These are phyloP conservation scores for Calonectria honghensis DNA, from an alignment of 2,329 filamentous ascomycete species.

Conservation along the genomic window DNA sequence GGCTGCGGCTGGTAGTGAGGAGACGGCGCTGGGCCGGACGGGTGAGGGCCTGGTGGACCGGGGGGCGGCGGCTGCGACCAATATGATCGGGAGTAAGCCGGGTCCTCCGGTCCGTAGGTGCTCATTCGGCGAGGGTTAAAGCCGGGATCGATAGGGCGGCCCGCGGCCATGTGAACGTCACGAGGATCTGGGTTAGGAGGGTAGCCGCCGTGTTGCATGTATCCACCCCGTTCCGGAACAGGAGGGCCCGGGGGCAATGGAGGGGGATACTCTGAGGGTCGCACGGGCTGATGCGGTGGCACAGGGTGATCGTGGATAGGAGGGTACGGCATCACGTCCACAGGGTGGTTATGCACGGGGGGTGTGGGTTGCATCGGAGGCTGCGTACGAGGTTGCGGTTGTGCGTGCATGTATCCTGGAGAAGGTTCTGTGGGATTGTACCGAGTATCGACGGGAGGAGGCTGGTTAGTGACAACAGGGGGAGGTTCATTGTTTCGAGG, in stretches of 20 bases:
- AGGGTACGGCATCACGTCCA: constrained; percentile 52
- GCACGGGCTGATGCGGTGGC: constrained; percentile 52
- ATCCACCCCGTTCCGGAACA: constrained; percentile 53
- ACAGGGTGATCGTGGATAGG: constrained; percentile 53
- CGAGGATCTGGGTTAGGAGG: constrained; percentile 55
- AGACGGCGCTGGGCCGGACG: constrained; percentile 49
- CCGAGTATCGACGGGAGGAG: constrained; percentile 50
- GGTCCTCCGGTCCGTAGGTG: constrained; percentile 56
- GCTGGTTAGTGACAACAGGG: constrained; percentile 48
- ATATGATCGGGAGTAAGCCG: constrained; percentile 58
- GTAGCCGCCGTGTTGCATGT: constrained; percentile 56
- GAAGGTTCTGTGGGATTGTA: constrained; percentile 53
- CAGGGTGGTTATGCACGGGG: constrained; percentile 50
- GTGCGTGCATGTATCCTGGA: constrained; percentile 50
- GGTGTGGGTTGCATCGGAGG: constrained; percentile 51
- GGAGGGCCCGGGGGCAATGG: constrained; percentile 51
- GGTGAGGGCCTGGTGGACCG: constrained; percentile 53
- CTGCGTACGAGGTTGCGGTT: constrained; percentile 52
- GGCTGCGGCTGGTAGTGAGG: constrained; percentile 56
- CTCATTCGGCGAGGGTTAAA: constrained; percentile 59
- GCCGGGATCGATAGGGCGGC: constrained; percentile 58
- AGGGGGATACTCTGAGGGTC: constrained; percentile 56
- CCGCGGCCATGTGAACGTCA: constrained; percentile 55
- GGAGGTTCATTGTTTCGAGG: constrained; percentile 52
- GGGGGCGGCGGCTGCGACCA: constrained; percentile 60